phyloP scores from a whole-genome alignment of 495 filamentous ascomycete genomes.

The Haplographium delicatum region DNA sequence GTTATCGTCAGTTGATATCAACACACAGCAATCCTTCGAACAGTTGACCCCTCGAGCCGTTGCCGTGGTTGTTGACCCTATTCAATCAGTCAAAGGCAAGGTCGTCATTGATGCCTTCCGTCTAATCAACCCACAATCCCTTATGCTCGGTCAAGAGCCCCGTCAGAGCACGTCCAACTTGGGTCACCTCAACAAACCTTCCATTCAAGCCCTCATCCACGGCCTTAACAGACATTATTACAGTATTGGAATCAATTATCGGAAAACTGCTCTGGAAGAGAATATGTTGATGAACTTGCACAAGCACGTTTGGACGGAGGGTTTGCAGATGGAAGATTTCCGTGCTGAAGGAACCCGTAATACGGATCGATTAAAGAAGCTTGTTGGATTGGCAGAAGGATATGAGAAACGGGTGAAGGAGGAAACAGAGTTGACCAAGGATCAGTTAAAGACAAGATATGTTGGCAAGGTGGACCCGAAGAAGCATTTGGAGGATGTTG shows the following conservation, averaged over 20 bases:
- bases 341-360: conserved; percentile 75
- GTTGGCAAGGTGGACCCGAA: conserved; percentile 98
- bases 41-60: conserved; percentile 94
- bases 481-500: conserved; percentile 96
- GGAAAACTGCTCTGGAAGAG: conserved; percentile 96
- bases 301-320: conserved; percentile 99
- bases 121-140: conserved; percentile 95
- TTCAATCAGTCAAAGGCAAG: conserved; percentile 98
- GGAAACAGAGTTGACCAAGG: conserved; percentile 93
- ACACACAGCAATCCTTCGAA: conserved; percentile 98
- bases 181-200: conserved; percentile 97
- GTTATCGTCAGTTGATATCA: conserved; percentile 98
- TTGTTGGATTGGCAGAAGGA: conserved; percentile 86
- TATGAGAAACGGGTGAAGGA: conserved; percentile 99
- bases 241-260: conserved; percentile 95
- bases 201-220: conserved; percentile 98
- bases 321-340: conserved; percentile 96
- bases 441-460: conserved; percentile 97
- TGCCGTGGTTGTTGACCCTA: conserved; percentile 95
- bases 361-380: conserved; percentile 75
- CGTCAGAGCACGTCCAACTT: conserved; percentile 96
- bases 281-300: conserved; percentile 99
- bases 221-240: conserved; percentile 98
- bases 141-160: conserved; percentile 98
- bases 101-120: conserved; percentile 99